A percentile compares a stretch with the other conserved stretches of the same genome.
These are phyloP conservation scores for Yueomyces sp. DNA, from an alignment of 1,139 yeast species.

Conservation along the genomic window DNA sequence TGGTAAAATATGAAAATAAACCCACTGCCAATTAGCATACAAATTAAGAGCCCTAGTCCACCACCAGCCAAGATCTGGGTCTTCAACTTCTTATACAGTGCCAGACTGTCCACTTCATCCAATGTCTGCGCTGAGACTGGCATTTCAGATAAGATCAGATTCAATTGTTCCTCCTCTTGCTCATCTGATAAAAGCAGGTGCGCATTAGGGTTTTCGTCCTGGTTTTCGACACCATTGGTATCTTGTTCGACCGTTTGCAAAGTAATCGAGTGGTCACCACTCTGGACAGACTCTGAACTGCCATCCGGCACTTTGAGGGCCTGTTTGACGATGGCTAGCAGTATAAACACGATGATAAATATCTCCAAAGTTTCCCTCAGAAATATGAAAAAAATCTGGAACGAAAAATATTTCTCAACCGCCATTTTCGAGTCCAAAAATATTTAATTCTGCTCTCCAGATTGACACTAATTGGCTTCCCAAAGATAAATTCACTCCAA, in stretches of 20 bases:
- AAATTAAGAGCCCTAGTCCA: constrained; percentile 52
- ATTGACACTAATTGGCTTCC: too few species aligned
- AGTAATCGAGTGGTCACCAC: too few species aligned
- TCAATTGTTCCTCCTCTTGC: too few species aligned
- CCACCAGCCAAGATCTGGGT: constrained; percentile 79
- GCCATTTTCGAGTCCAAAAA: too few species aligned
- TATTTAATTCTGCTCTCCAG: too few species aligned
- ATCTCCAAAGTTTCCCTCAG: constrained; percentile 89
- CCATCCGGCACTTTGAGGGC: constrained; percentile 13
- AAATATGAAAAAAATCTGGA: constrained; percentile 63
- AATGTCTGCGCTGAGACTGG: too few species aligned
- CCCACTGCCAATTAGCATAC: constrained; percentile 70
- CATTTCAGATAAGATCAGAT: too few species aligned
- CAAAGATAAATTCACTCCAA: too few species aligned
- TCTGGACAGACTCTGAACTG: not conserved
- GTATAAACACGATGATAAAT: constrained; percentile 75
- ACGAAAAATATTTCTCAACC: constrained; percentile 27
- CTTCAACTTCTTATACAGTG: constrained; percentile 45
- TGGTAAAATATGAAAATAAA: constrained; percentile 78
- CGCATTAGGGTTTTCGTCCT: too few species aligned
- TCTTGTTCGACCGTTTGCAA: too few species aligned
- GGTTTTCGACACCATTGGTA: too few species aligned
- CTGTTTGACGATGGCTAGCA: constrained; percentile 81
- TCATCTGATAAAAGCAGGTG: too few species aligned
- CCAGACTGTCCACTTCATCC: constrained; percentile 9